phyloP scores from a whole-genome alignment of 106 monocot genomes.

The Acorus calamus region DNA sequence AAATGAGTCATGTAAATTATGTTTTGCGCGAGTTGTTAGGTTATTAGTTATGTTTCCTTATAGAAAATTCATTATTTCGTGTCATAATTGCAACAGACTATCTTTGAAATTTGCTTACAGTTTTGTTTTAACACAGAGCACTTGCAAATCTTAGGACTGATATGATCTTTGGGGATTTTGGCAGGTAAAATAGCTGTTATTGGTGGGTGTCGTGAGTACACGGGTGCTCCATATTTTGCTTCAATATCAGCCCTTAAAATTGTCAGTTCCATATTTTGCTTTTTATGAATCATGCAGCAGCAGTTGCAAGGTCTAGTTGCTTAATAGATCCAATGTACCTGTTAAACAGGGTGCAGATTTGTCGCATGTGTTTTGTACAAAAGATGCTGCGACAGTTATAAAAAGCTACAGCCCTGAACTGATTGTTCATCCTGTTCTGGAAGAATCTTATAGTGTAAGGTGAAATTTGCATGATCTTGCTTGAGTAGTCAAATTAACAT shows the following conservation, averaged over 20 bases:
- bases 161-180: neutral
- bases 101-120: neutral
- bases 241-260: constrained; percentile 93
- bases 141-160: too few relatives aligned
- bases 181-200: constrained; percentile 92
- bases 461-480: constrained; percentile 10
- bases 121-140: neutral
- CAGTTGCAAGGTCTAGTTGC: neutral
- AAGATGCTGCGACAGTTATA: constrained; percentile 92
- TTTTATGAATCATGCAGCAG: neutral
- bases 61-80: too few relatives aligned
- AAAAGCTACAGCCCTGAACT: constrained; percentile 96
- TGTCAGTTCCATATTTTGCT: constrained; percentile 36
- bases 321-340: neutral
- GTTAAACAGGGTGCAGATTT: constrained; percentile 77
- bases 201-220: constrained; percentile 98
- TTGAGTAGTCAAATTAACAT: neutral
- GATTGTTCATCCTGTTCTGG: constrained; percentile 87
- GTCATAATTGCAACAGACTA: too few relatives aligned
- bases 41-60: too few relatives aligned
- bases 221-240: constrained; percentile 96
- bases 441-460: constrained; percentile 94
- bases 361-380: constrained; percentile 96
- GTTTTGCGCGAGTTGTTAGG: too few relatives aligned
- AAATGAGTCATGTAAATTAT: too few relatives aligned